Evolutionary conservation across 2,329 filamentous ascomycete genomes (phyloP).

Genomic region (Lasiodiplodia citricola): DNA sequence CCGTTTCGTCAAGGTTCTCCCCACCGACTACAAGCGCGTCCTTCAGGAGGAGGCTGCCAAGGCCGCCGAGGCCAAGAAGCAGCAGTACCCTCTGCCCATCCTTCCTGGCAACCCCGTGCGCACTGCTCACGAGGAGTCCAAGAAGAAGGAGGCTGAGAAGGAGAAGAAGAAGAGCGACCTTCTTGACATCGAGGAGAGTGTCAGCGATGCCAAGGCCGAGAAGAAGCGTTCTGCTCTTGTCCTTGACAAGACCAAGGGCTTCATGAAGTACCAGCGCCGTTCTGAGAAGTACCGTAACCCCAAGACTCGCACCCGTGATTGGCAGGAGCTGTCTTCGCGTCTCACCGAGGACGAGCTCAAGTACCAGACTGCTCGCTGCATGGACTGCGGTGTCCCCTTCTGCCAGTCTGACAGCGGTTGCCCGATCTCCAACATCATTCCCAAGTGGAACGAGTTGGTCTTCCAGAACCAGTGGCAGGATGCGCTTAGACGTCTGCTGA

Average conservation of each 20-base stretch:
- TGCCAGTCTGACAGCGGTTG: constrained; percentile 96
- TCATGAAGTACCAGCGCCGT: constrained; percentile 95
- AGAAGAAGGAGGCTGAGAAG: constrained; percentile 63
- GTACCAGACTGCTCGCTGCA: constrained; percentile 94
- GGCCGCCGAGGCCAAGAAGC: constrained; percentile 82
- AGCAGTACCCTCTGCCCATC: constrained; percentile 79
- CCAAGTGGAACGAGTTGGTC: constrained; percentile 91
- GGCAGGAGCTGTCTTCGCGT: constrained; percentile 86
- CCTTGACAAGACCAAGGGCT: constrained; percentile 95
- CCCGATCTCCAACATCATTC: constrained; percentile 96
- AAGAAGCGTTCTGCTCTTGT: constrained; percentile 90
- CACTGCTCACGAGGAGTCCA: constrained; percentile 57
- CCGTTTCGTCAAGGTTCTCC: constrained; percentile 91
- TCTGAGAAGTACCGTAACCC: constrained; percentile 90
- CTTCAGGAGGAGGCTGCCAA: constrained; percentile 84
- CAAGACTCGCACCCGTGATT: constrained; percentile 86
- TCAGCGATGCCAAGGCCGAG: constrained; percentile 81
- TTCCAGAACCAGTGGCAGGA: constrained; percentile 82
- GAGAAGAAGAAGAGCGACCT: constrained; percentile 73
- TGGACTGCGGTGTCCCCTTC: constrained; percentile 99
- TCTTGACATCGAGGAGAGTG: constrained; percentile 86
- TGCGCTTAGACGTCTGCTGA: constrained; percentile 85
- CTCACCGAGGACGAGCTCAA: constrained; percentile 94
- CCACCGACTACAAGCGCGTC: constrained; percentile 95
- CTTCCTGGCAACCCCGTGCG: constrained; percentile 70